These are phyloP conservation scores for Ogataea ganodermae DNA, from an alignment of 805 yeast genomes.

Conservation along the genomic window DNA sequence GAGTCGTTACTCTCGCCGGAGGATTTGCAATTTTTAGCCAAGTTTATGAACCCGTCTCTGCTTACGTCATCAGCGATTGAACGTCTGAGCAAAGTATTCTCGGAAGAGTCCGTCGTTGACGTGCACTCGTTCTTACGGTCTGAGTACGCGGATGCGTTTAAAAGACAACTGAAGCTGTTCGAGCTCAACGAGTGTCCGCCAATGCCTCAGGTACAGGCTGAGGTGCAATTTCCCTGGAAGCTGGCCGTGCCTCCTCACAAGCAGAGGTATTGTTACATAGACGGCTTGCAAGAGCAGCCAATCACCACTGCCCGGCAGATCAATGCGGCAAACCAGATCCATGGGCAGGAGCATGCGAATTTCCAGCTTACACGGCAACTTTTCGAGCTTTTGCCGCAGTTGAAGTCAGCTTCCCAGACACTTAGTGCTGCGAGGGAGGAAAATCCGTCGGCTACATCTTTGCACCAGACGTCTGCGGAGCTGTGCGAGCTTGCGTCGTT, in stretches of 20 bases:
- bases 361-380: slow-evolving; percentile 38
- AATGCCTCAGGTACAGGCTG: slow-evolving; percentile 57
- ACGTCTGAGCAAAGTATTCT: slow-evolving; percentile 52
- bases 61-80: slow-evolving; percentile 41
- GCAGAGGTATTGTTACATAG: slow-evolving; percentile 81
- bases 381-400: slow-evolving; percentile 10
- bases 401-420: neutral
- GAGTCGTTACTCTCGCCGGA: slow-evolving; percentile 9
- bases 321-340: slow-evolving; percentile 28
- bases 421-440: slow-evolving; percentile 9
- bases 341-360: slow-evolving; percentile 55
- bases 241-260: slow-evolving; percentile 93
- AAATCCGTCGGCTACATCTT: slow-evolving; percentile 21
- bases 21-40: slow-evolving; percentile 52
- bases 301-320: slow-evolving; percentile 38
- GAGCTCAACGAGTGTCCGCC: slow-evolving; percentile 58
- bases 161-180: slow-evolving; percentile 48
- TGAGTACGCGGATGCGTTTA: slow-evolving; percentile 50
- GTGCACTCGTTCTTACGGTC: slow-evolving; percentile 62
- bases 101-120: slow-evolving; percentile 69
- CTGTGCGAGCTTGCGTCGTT: slow-evolving; percentile 59
- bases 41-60: slow-evolving; percentile 59
- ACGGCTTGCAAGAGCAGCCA: slow-evolving; percentile 51
- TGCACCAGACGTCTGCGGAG: slow-evolving; percentile 30
- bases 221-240: slow-evolving; percentile 77